Percentiles rank a stretch among this genome's conserved stretches.
These are phyloP conservation scores for Cnidoscolus chayamansa DNA, from an alignment of 441 rosid species.

Conservation along the genomic window DNA sequence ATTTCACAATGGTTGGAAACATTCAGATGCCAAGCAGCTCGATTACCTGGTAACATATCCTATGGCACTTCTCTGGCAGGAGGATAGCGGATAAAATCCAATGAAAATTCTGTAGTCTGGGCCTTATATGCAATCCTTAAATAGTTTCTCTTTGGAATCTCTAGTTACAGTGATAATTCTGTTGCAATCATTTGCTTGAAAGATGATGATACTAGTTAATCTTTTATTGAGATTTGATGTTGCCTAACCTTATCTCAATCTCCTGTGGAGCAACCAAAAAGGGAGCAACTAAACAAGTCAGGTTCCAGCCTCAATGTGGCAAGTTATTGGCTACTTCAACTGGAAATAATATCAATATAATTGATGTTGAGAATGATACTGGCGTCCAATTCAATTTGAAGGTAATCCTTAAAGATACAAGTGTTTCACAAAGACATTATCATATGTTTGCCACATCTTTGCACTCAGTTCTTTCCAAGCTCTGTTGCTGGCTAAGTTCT, in stretches of 20 bases:
- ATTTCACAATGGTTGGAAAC: background rate
- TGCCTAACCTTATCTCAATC: background rate
- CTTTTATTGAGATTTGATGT: background rate
- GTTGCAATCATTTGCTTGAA: background rate
- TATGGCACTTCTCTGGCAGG: background rate
- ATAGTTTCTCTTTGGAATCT: background rate
- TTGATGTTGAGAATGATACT: conserved; percentile 35
- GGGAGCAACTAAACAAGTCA: conserved; percentile 39
- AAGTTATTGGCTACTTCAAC: conserved; percentile 40
- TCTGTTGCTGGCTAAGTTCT: background rate
- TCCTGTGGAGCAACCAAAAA: conserved; percentile 21
- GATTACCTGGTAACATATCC: background rate
- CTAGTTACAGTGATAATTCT: background rate
- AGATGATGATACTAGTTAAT: background rate
- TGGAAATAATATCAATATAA: conserved; percentile 30
- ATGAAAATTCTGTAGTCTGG: background rate
- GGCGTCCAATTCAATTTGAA: conserved; percentile 22
- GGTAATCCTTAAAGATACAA: conserved; percentile 22
- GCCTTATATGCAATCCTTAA: background rate
- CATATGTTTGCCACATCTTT: background rate
- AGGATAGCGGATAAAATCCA: background rate
- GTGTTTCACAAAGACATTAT: background rate
- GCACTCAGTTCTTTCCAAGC: background rate
- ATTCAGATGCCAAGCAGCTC: background rate
- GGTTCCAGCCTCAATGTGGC: conserved; percentile 41